Evolutionary conservation across 2,329 filamentous ascomycete species (phyloP).

Genomic region (Anisogramma anomala): DNA sequence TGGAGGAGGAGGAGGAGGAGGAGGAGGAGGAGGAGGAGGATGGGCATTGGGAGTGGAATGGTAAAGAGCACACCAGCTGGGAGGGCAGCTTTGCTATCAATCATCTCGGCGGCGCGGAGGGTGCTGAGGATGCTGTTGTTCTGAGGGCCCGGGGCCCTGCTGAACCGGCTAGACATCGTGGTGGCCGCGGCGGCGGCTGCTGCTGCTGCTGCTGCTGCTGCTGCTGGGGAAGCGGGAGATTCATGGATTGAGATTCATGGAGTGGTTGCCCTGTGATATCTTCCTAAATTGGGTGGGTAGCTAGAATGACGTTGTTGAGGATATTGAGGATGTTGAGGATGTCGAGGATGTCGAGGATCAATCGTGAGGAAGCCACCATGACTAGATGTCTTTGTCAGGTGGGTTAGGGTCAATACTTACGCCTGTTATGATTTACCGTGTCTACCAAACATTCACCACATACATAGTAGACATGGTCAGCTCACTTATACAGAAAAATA

Average conservation of each 20-base stretch:
- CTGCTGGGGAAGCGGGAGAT: not conserved
- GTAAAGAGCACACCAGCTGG: conserved; percentile 55
- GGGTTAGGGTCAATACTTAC: no score
- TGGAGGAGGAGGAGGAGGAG: no score
- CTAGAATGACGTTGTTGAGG: no score
- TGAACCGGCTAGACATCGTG: conserved; percentile 34
- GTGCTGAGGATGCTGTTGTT: conserved; percentile 56
- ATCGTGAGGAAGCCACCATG: no score
- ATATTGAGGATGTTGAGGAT: no score
- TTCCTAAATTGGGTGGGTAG: not conserved
- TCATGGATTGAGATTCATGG: not conserved
- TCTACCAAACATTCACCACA: no score
- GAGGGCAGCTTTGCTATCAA: conserved; percentile 64
- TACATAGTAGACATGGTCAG: no score
- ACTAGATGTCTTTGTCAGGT: no score
- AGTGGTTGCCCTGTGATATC: not conserved
- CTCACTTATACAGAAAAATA: no score
- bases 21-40: no score
- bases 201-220: conserved; percentile 1
- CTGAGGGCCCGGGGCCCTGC: conserved; percentile 25
- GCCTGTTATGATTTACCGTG: no score
- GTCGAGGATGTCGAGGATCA: no score
- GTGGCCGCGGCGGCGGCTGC: not conserved
- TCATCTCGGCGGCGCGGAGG: conserved; percentile 68
- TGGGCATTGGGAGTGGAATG: conserved; percentile 2